Evolutionary conservation across 1,139 yeast species (phyloP).

Genomic region (Magnusiomyces sp.): DNA sequence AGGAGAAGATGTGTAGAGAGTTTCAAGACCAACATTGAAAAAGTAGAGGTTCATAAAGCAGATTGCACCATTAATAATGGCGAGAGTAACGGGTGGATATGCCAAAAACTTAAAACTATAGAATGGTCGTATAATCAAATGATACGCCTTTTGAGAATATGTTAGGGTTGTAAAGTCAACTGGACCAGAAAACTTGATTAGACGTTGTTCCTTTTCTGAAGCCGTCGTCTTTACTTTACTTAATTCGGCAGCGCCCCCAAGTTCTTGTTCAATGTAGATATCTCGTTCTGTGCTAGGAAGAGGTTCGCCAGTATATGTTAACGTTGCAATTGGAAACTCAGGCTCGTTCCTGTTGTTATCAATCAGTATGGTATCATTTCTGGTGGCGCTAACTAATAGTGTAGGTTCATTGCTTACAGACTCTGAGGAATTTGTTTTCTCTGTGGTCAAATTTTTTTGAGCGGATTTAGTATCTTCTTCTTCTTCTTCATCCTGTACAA

Average conservation of each 20-base stretch:
- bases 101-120: constrained; percentile 21
- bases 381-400: too few relatives aligned
- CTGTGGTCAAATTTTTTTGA: too few relatives aligned
- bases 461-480: constrained; percentile 7
- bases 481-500: constrained; percentile 9
- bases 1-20: constrained; percentile 54
- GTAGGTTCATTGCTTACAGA: too few relatives aligned
- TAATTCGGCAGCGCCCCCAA: too few relatives aligned
- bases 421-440: too few relatives aligned
- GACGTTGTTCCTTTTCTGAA: constrained; percentile 3
- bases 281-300: too few relatives aligned
- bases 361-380: too few relatives aligned
- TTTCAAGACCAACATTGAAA: constrained; percentile 65
- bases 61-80: constrained; percentile 56
- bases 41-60: constrained; percentile 64
- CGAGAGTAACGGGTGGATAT: constrained; percentile 67
- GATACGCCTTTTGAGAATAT: constrained; percentile 6
- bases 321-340: too few relatives aligned
- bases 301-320: too few relatives aligned
- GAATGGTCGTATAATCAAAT: constrained; percentile 31
- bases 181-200: not conserved
- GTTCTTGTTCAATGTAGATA: too few relatives aligned
- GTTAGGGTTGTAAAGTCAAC: constrained; percentile 6
- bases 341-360: too few relatives aligned
- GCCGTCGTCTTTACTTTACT: constrained; percentile 2